Conservation (phyloP, 2,329 filamentous ascomycete genomes). For the Plectosphaerella cucumerina region DNA sequence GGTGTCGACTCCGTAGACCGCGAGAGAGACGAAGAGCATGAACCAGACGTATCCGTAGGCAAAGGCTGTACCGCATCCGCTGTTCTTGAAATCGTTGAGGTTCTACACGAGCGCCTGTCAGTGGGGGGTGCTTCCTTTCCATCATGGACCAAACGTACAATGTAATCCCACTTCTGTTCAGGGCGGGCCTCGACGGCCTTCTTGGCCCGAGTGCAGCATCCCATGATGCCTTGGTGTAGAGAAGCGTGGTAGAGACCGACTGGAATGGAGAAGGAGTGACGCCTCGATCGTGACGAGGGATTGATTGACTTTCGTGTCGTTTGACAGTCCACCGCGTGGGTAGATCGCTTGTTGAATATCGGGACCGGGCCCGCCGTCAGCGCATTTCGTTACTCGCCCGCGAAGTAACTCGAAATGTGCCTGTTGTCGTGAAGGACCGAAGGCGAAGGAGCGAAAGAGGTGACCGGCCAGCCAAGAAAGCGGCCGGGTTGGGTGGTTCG, state of each 20-base stretch:
- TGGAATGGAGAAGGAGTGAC: conserved; percentile 6
- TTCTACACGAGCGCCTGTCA: conserved; percentile 24
- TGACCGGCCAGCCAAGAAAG: conserved; percentile 7
- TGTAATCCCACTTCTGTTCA: conserved; percentile 94
- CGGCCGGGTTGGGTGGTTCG: background rate
- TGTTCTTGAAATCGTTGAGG: conserved; percentile 74
- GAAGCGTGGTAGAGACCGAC: background rate
- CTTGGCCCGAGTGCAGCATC: conserved; percentile 57
- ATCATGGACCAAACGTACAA: conserved; percentile 50
- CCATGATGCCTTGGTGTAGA: conserved; percentile 41
- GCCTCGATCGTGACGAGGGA: conserved; percentile 6
- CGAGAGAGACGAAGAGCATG: conserved; percentile 71
- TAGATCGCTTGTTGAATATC: conserved; percentile 6
- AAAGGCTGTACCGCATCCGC: conserved; percentile 69
- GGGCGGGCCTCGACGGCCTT: conserved; percentile 64
- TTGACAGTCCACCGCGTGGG: background rate
- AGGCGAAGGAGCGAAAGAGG: conserved; percentile 10
- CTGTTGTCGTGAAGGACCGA: conserved; percentile 14
- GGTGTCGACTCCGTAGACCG: conserved; percentile 85
- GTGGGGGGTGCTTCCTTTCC: background rate
- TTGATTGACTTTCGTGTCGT: background rate
- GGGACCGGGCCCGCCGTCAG: conserved; percentile 33
- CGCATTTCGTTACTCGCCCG: conserved; percentile 46
- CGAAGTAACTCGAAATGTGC: conserved; percentile 41
- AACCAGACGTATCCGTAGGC: conserved; percentile 81